Evolutionary conservation across 2,329 filamentous ascomycete genomes (phyloP), one percentile per base, ranked within the genome.

Genomic region (Arthrobotrys musiformis): DNA sequence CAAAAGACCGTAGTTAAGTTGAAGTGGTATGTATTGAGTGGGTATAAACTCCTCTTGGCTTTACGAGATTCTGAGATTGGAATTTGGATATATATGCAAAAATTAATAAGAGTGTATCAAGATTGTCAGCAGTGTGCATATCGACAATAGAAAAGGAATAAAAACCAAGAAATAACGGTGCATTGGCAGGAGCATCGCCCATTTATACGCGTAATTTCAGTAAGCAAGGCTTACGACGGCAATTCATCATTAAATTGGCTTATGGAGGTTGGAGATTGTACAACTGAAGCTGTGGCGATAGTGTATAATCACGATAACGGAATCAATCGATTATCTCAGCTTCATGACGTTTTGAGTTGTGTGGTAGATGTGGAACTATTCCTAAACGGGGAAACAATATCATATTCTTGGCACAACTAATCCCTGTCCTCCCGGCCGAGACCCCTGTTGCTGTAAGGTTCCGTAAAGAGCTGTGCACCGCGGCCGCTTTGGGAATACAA

Each of bases 361-460:
- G 61, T 56, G 19, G 69, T 50, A 24, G 35, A 44, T 17, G 15
- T n/a, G 8, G 28, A 13, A 26, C 69, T 67, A 66, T 46, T 42
- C 72, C 48, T 17, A 15, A 76, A 70, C 7, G 5, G 72, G 72
- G 54, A 76, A 64, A 76, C 72, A 76, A 76, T 76, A 15, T 76
- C 37, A n/a, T 26, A n/a, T 7, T 50, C 72, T 76, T 76, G 72
- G 72, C 64, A 26, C 17, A 6, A 19, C 19, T 40, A 17, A 40
- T 40, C 54, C 54, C 54, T 35, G 52, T 6, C n/a, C 42, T 62
- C 26, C 44, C 30, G 50, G 30, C n/a, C 17, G 2, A 26, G 8
- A 60, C n/a, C 58, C 67, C 58, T 64, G 68, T 40, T 26, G 46
- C 35, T 22, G 7, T 15, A 22, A n/a, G 24, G 52, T 50, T 73